These are phyloP conservation scores for Hyaloscypha finlandica DNA, from an alignment of 495 filamentous ascomycete genomes.

Conservation along the genomic window DNA sequence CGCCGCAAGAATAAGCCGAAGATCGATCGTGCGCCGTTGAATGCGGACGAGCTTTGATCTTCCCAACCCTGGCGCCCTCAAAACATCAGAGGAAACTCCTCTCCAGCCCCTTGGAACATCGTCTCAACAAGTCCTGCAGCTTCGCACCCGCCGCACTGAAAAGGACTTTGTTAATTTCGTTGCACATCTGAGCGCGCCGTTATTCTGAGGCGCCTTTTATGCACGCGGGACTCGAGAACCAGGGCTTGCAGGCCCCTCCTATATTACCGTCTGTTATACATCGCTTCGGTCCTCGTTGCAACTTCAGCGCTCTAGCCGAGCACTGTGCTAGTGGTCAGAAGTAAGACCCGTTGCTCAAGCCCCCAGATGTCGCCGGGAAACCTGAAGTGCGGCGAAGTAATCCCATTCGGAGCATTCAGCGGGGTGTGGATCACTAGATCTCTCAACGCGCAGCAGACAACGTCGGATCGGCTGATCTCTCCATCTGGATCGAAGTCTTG, in stretches of 20 bases:
- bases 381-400: constrained; percentile 19
- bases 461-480: constrained; percentile 22
- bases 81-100: neutral
- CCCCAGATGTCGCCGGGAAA: neutral
- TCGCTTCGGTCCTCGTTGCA: constrained; percentile 21
- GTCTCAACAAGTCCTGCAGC: neutral
- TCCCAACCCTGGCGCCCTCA: neutral
- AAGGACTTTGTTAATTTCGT: neutral
- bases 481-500: neutral
- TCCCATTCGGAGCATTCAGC: constrained; percentile 29
- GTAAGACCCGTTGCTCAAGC: constrained; percentile 4
- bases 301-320: constrained; percentile 25
- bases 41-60: neutral
- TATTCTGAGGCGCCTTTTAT: neutral
- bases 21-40: neutral
- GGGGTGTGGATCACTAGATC: constrained; percentile 19
- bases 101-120: neutral
- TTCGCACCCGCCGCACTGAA: constrained; percentile 7
- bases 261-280: constrained; percentile 30
- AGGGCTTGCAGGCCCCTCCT: constrained; percentile 23
- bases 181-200: neutral
- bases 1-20: neutral
- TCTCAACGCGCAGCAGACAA: constrained; percentile 12
- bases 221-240: constrained; percentile 7
- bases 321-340: neutral